Evolutionary conservation across 192 early-diverging fungal species (phyloP).

Genomic region (Chytriomyces hyalinus): DNA sequence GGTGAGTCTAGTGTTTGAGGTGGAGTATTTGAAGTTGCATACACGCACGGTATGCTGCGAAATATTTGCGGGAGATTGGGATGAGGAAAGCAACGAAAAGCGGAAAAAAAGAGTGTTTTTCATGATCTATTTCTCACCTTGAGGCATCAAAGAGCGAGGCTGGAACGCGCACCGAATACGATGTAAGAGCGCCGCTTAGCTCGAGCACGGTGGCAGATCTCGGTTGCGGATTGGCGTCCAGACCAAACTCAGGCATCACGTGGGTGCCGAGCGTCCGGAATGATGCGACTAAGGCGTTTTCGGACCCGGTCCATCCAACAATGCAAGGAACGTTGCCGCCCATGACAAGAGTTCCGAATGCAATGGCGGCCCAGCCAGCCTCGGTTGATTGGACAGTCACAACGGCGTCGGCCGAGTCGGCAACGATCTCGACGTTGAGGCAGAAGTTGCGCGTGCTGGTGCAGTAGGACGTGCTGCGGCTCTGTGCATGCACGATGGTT

Average conservation of each 20-base stretch:
- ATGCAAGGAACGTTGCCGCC: slow-evolving; percentile 15
- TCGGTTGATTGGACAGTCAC: slow-evolving; percentile 40
- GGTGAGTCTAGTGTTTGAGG: not conserved
- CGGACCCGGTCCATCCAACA: slow-evolving; percentile 36
- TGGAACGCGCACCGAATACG: not conserved
- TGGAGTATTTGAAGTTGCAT: not conserved
- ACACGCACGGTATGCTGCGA: not conserved
- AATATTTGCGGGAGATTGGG: not conserved
- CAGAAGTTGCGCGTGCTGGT: not conserved
- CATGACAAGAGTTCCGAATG: slow-evolving; percentile 34
- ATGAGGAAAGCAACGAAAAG: not conserved
- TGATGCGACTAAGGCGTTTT: slow-evolving; percentile 12
- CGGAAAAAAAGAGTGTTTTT: not conserved
- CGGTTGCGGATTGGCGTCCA: too few species aligned
- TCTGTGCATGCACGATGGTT: not conserved
- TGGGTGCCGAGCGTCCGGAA: slow-evolving; percentile 25
- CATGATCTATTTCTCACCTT: not conserved
- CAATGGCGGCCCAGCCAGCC: slow-evolving; percentile 41
- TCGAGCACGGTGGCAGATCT: not conserved
- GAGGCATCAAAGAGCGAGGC: not conserved
- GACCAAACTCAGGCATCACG: slow-evolving; percentile 1
- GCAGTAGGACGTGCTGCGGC: not conserved
- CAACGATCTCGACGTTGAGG: not conserved
- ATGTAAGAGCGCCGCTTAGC: not conserved
- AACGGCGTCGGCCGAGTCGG: not conserved